A percentile compares a stretch with the other conserved stretches of the same genome.
phyloP scores from a whole-genome alignment of 768 basidiomycete genomes.

The Rhizopogon vesiculosus region DNA sequence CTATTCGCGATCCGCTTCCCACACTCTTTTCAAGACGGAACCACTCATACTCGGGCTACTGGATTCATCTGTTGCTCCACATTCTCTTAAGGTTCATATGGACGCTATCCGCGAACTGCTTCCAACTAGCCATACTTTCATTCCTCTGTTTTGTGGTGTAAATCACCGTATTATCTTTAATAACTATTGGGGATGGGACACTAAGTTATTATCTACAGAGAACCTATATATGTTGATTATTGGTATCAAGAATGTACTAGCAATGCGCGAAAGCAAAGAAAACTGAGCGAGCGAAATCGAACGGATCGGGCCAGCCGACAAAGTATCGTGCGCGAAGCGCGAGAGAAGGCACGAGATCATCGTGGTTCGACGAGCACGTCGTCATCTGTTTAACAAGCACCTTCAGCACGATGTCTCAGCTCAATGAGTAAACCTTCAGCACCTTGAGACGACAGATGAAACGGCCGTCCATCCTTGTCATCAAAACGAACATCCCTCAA shows the following conservation, averaged over 20 bases:
- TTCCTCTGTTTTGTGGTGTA: not conserved
- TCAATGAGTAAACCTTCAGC: not conserved
- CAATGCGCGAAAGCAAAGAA: not conserved
- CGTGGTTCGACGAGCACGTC: not conserved
- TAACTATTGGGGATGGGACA: no score
- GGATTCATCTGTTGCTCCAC: not conserved
- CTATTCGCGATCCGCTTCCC: not conserved
- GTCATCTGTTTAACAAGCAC: not conserved
- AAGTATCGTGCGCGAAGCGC: not conserved
- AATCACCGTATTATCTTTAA: not conserved
- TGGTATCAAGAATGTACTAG: not conserved
- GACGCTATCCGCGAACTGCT: not conserved
- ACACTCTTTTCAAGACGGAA: not conserved
- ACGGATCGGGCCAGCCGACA: not conserved
- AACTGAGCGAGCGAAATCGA: not conserved
- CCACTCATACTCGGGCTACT: no score
- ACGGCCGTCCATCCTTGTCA: slow-evolving; percentile 25
- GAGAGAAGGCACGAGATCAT: not conserved
- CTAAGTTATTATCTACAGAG: not conserved
- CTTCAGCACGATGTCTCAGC: not conserved
- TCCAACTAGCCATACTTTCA: not conserved
- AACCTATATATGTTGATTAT: not conserved
- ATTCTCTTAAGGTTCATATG: not conserved
- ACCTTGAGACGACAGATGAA: slow-evolving; percentile 5
- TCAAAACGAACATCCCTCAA: slow-evolving; percentile 25